A percentile compares a stretch with the other conserved stretches of the same genome.
These are phyloP conservation scores for Pyrenophora graminea DNA, from an alignment of 2,329 filamentous ascomycete genomes.

Conservation along the genomic window DNA sequence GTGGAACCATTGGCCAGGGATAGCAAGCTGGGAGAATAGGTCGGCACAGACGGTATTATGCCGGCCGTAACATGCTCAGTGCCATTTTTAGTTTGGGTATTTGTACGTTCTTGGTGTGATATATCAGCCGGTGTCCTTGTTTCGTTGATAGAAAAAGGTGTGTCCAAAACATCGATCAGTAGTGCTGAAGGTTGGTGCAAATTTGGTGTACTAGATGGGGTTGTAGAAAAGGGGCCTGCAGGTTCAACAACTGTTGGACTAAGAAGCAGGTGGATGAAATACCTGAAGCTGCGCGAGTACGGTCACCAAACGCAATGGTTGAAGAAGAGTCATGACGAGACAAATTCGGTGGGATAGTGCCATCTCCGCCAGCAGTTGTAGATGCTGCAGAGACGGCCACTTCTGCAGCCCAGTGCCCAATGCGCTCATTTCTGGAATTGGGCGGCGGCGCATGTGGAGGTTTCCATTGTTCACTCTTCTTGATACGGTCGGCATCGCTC, in stretches of 20 bases:
- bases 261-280: slow-evolving; percentile 18
- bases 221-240: background rate
- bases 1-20: background rate
- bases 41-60: background rate
- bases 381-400: slow-evolving; percentile 18
- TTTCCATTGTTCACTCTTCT: slow-evolving; percentile 48
- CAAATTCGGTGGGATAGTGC: slow-evolving; percentile 8
- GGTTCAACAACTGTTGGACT: background rate
- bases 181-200: background rate
- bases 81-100: background rate
- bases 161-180: slow-evolving; percentile 15
- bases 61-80: background rate
- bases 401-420: slow-evolving; percentile 30
- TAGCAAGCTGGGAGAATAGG: background rate
- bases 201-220: background rate
- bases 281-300: slow-evolving; percentile 18
- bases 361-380: slow-evolving; percentile 1
- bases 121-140: slow-evolving; percentile 17
- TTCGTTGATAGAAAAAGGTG: background rate
- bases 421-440: slow-evolving; percentile 16
- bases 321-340: slow-evolving; percentile 13
- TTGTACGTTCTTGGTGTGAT: slow-evolving; percentile 14
- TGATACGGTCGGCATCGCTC: slow-evolving; percentile 74
- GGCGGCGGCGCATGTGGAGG: slow-evolving; percentile 14
- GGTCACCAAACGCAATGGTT: slow-evolving; percentile 6